Evolutionary conservation across 177 flowering plant species (phyloP).

Genomic region (Vitis hybrid): DNA sequence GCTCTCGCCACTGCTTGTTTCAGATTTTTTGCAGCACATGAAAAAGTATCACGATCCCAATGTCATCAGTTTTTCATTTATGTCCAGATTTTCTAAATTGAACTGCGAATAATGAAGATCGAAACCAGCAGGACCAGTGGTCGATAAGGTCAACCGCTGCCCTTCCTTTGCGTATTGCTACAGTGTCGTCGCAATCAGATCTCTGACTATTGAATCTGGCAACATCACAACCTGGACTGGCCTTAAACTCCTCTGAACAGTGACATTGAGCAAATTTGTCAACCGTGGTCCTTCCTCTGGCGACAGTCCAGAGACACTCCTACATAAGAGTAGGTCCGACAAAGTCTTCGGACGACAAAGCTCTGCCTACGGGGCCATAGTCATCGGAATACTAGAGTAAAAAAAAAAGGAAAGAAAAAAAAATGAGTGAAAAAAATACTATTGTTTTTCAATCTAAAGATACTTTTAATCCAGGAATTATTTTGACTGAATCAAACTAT

Average conservation of each 20-base stretch:
- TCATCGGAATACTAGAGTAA: rapidly evolving
- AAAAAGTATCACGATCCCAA: slow-evolving; percentile 88
- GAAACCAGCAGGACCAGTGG: slow-evolving; percentile 38
- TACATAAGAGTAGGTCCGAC: too few species aligned
- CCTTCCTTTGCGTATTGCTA: slow-evolving; percentile 68
- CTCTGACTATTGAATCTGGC: slow-evolving; percentile 65
- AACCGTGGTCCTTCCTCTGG: slow-evolving; percentile 26
- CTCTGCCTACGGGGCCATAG: too few species aligned
- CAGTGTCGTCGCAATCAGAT: slow-evolving; percentile 51
- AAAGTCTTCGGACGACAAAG: rapidly evolving
- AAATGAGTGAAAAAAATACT: too few species aligned
- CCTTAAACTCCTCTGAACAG: slow-evolving; percentile 74
- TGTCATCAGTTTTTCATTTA: slow-evolving; percentile 59
- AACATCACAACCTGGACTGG: slow-evolving; percentile 68
- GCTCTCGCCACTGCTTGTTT: slow-evolving; percentile 3
- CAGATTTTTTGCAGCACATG: background rate
- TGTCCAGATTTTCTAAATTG: slow-evolving; percentile 56
- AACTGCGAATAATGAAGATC: slow-evolving; percentile 90
- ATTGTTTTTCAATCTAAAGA: too few species aligned
- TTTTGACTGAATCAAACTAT: too few species aligned
- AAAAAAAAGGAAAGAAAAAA: too few species aligned
- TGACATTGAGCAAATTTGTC: slow-evolving; percentile 83
- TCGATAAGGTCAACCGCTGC: slow-evolving; percentile 56
- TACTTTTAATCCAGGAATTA: too few species aligned
- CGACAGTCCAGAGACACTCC: background rate